A percentile compares a stretch with the other conserved stretches of the same genome.
Evolutionary conservation across 1,139 yeast genomes (phyloP).

Genomic region (Kodamaea fungicola): DNA sequence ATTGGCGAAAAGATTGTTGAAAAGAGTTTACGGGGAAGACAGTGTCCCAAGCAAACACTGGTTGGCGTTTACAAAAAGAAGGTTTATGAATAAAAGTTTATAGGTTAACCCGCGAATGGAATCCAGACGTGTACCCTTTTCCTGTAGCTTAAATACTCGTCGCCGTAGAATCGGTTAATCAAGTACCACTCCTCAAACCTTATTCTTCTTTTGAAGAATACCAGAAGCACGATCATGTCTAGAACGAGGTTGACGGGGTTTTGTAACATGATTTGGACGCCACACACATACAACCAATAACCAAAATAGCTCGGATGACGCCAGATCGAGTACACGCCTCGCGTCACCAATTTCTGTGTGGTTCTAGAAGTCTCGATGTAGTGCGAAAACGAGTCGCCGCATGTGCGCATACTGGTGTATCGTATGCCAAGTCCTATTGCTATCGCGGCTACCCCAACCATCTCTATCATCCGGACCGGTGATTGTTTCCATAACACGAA

Average conservation of each 20-base stretch:
- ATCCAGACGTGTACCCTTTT: slow-evolving; percentile 26
- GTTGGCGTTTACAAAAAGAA: slow-evolving; percentile 93
- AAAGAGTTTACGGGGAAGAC: slow-evolving; percentile 64
- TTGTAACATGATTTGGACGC: slow-evolving; percentile 28
- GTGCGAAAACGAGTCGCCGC: slow-evolving; percentile 40
- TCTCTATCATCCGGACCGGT: slow-evolving; percentile 3
- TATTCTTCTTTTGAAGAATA: slow-evolving; percentile 33
- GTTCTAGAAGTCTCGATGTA: slow-evolving; percentile 13
- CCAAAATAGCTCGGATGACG: slow-evolving; percentile 47
- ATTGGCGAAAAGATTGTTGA: slow-evolving; percentile 74
- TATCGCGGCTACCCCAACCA: slow-evolving; percentile 15
- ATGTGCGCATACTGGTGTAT: slow-evolving; percentile 29
- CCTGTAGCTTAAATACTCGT: slow-evolving; percentile 25
- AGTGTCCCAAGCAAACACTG: slow-evolving; percentile 74
- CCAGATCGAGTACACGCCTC: slow-evolving; percentile 27
- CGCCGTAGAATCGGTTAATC: slow-evolving; percentile 25
- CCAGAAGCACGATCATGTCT: slow-evolving; percentile 18
- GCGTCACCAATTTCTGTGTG: slow-evolving; percentile 22
- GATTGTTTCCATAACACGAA: slow-evolving; percentile 10
- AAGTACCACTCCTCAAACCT: slow-evolving; percentile 36
- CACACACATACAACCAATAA: slow-evolving; percentile 35
- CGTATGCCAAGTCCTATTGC: slow-evolving; percentile 25
- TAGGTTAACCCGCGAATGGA: slow-evolving; percentile 21
- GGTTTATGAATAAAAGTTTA: slow-evolving; percentile 85
- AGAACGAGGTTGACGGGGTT: slow-evolving; percentile 21